Conservation (phyloP, 176 grass and related monocot genomes). For the Rhynchospora breviuscula region DNA sequence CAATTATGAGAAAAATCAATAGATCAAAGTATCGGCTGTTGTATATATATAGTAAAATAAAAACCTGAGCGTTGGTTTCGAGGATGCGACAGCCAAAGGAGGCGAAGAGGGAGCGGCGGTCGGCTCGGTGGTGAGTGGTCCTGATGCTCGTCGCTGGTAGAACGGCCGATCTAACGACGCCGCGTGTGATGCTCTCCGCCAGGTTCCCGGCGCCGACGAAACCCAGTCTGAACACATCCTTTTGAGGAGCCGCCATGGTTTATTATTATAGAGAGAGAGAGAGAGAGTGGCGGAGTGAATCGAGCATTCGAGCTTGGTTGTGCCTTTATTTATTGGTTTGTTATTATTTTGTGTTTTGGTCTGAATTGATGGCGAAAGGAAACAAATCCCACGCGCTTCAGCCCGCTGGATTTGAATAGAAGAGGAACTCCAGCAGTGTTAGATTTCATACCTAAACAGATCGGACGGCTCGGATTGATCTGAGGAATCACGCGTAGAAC, state of each 20-base stretch:
- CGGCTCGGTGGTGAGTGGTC: slow-evolving; percentile 60
- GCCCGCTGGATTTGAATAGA: background rate
- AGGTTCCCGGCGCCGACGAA: slow-evolving; percentile 86
- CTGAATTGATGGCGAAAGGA: background rate
- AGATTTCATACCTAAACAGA: background rate
- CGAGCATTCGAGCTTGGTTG: background rate
- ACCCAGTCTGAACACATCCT: slow-evolving; percentile 49
- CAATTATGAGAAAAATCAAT: background rate
- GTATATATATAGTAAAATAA: background rate
- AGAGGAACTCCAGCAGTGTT: background rate
- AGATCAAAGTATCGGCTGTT: background rate
- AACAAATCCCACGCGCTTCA: background rate
- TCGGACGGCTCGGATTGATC: background rate
- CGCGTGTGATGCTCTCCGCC: slow-evolving; percentile 90
- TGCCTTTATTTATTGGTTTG: background rate
- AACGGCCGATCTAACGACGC: slow-evolving; percentile 65
- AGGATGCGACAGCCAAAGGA: slow-evolving; percentile 58
- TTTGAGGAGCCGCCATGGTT: slow-evolving; percentile 45
- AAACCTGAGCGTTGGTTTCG: slow-evolving; percentile 66
- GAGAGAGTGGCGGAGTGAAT: background rate
- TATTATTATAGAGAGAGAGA: background rate
- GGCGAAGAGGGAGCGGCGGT: slow-evolving; percentile 58
- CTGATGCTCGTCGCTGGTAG: slow-evolving; percentile 61
- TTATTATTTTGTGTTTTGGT: background rate
- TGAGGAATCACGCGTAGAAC: background rate